Base-by-base conservation (phyloP, 257 asterid genomes). In the Penstemon eatonii region DNA sequence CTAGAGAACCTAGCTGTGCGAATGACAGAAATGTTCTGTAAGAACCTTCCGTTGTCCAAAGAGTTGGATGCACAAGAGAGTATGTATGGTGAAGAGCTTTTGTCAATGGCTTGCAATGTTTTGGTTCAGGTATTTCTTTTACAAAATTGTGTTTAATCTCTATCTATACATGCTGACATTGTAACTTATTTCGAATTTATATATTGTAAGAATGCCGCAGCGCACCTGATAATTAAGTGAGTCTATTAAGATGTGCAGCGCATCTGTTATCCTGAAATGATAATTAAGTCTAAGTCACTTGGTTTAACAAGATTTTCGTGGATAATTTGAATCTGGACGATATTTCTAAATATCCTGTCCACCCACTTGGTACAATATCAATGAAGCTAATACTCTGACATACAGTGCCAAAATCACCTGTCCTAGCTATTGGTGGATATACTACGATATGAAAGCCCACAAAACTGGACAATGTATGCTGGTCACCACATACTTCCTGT, bases 21-120 rank as follows among this genome's bases (percentile, higher is more conserved):
- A 74, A 94, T 94, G 99, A 77, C 79, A 12, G 82, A 83, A 64
- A 75, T 79, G 84, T 91, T 82, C 76, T 89, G 87, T 78, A 81
- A 71, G 75, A 86, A 79, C 75, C 96, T 94, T 76, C 84, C 93
- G 0, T 76, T 91, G 53, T 94, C 99, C 49, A 91, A 86, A 79
- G 89, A 89, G 45, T 76, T 91, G 81, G 99, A 94, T 78, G 80
- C 74, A 49, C 96, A 91, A 75, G 99, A 94, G 79, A 86, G 78
- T 78, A 79, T 94, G 97, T 69, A 83, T 62, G 96, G 98, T 19
- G 98, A 94, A 80, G 99, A 94, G 80, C 99, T 94, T 76, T 75
- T 91, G 77, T 79, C 96, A 50, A 75, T 94, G 93, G 85, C 91
- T 65, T 85, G 93, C 78, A 81, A 73, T 76, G 63, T 91, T 81